Percentiles rank a stretch among this genome's conserved stretches.
Evolutionary conservation across 129 eudicot genomes (phyloP).

Genomic region (Oenanthe sinensis): DNA sequence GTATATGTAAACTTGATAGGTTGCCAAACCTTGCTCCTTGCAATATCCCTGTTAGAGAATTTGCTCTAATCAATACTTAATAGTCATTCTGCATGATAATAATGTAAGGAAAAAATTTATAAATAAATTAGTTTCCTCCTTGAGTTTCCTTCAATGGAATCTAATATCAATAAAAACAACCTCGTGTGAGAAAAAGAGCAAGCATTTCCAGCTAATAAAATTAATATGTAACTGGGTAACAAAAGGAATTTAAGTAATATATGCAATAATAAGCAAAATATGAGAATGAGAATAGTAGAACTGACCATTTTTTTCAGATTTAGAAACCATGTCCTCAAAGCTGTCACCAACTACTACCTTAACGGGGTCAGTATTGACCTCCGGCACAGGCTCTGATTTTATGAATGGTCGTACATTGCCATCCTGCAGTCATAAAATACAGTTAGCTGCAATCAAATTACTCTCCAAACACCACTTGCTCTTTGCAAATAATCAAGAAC

Average conservation of each 20-base stretch:
- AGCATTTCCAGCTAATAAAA: neutral
- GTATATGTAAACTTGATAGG: too few species aligned
- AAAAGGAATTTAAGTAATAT: neutral
- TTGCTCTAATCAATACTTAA: neutral
- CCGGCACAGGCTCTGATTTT: constrained; percentile 85
- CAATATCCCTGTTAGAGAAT: neutral
- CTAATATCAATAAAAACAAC: neutral
- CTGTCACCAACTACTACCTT: constrained; percentile 81
- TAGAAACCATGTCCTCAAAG: constrained; percentile 57
- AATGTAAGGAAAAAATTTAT: neutral
- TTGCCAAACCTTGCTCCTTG: too few species aligned
- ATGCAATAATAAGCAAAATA: neutral
- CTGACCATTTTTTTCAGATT: constrained; percentile 84
- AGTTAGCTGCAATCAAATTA: neutral
- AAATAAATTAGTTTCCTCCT: neutral
- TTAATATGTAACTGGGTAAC: neutral
- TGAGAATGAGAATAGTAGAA: constrained; percentile 11
- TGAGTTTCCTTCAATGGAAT: neutral
- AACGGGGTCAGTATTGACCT: constrained; percentile 59
- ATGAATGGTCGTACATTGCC: constrained; percentile 59
- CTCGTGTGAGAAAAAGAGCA: neutral
- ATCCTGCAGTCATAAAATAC: constrained; percentile 36
- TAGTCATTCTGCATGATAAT: neutral
- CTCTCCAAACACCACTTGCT: neutral
- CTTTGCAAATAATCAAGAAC: neutral